A percentile compares a stretch with the other conserved stretches of the same genome.
These are phyloP conservation scores for Trametes punicea DNA, from an alignment of 768 basidiomycete genomes.

Conservation along the genomic window DNA sequence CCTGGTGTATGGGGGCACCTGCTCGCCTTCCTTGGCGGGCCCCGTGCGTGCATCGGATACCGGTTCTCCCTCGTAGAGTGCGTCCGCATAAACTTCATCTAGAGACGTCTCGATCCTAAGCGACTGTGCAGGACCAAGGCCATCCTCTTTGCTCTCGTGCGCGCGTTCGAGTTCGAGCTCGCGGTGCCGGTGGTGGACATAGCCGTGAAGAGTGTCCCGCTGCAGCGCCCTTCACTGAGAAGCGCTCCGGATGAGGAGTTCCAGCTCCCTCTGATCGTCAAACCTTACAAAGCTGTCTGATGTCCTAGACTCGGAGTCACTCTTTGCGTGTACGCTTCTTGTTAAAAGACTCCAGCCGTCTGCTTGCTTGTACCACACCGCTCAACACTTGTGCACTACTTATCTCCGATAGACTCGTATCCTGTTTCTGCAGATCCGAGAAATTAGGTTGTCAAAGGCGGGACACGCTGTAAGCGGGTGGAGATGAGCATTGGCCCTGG, in stretches of 20 bases:
- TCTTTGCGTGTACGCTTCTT: no score
- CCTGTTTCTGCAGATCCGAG: no score
- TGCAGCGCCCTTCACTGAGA: conserved; percentile 22
- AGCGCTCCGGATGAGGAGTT: conserved; percentile 14
- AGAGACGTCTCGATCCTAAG: neutral
- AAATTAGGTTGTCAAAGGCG: no score
- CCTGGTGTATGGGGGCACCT: conserved; percentile 62
- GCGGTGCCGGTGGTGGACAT: conserved; percentile 27
- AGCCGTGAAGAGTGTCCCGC: conserved; percentile 12
- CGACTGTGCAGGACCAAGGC: conserved; percentile 28
- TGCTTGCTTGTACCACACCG: no score
- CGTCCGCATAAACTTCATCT: neutral
- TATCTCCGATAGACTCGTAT: no score
- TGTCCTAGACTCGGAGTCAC: no score
- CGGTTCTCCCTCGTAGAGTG: conserved; percentile 61
- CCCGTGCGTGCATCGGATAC: conserved; percentile 64
- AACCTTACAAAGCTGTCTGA: conserved; percentile 8
- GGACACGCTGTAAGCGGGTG: no score
- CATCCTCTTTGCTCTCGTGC: conserved; percentile 30
- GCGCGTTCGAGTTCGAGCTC: conserved; percentile 30
- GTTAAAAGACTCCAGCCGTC: no score
- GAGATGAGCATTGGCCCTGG: no score
- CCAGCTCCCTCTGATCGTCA: conserved; percentile 24
- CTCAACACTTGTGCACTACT: no score
- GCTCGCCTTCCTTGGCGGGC: conserved; percentile 62